phyloP scores from a whole-genome alignment of 148 eudicot genomes.

The Fallopia convolvulus region DNA sequence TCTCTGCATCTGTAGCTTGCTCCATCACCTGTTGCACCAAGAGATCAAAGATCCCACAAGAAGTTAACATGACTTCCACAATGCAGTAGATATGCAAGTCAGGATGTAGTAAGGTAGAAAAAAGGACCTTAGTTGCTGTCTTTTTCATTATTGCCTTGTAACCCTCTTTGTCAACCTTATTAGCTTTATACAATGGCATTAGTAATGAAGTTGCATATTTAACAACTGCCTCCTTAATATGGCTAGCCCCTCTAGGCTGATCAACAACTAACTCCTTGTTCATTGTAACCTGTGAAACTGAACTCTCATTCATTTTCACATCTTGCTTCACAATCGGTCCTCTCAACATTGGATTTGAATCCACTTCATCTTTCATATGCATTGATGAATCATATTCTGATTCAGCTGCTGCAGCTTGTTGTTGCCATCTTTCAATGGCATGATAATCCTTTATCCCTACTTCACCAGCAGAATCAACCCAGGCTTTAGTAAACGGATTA shows the following conservation, averaged over 20 bases:
- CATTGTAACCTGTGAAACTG: constrained; percentile 77
- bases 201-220: constrained; percentile 88
- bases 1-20: constrained; percentile 87
- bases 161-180: constrained; percentile 81
- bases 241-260: constrained; percentile 64
- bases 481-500: constrained; percentile 81
- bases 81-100: not conserved
- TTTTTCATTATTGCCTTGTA: constrained; percentile 96
- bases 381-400: constrained; percentile 54
- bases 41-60: constrained; percentile 9
- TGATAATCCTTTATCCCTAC: constrained; percentile 71
- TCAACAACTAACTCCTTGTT: constrained; percentile 56
- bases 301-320: constrained; percentile 50
- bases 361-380: constrained; percentile 67
- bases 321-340: constrained; percentile 31
- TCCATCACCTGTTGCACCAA: constrained; percentile 79
- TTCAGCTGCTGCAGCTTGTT: constrained; percentile 95
- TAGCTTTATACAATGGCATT: constrained; percentile 94
- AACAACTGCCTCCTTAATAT: constrained; percentile 79
- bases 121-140: constrained; percentile 88
- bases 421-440: constrained; percentile 99
- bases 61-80: not conserved
- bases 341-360: constrained; percentile 54
- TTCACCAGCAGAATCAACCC: constrained; percentile 88
- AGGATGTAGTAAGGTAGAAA: not conserved